These are phyloP conservation scores for Anthostomella pinea DNA, from an alignment of 2,329 filamentous ascomycete species.

Conservation along the genomic window DNA sequence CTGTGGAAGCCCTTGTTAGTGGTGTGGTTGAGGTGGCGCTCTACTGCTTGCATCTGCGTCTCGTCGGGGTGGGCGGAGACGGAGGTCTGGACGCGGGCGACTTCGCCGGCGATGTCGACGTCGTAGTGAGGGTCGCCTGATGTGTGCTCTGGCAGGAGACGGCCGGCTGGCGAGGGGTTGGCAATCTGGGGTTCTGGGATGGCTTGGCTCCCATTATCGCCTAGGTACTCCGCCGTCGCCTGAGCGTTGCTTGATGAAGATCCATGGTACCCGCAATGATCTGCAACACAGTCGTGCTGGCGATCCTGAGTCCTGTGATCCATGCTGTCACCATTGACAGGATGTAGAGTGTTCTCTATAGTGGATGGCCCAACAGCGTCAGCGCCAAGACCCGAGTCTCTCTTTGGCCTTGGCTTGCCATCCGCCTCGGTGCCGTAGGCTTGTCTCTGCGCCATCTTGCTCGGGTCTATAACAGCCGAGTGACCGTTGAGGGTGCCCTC, in stretches of 20 bases:
- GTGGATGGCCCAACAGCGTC: not conserved
- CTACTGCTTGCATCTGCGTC: slow-evolving; percentile 55
- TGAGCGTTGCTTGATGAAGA: too few relatives aligned
- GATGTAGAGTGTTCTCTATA: not conserved
- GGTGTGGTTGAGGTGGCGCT: slow-evolving; percentile 64
- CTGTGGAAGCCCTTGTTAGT: slow-evolving; percentile 48
- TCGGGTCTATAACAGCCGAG: slow-evolving; percentile 26
- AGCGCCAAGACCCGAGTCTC: not conserved
- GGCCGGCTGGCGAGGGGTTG: too few relatives aligned
- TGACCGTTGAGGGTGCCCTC: slow-evolving; percentile 32
- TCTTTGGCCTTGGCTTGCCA: not conserved
- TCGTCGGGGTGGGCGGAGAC: slow-evolving; percentile 51
- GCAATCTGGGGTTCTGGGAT: too few relatives aligned
- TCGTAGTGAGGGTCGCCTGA: slow-evolving; percentile 64
- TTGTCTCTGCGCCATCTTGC: slow-evolving; percentile 16
- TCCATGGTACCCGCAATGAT: too few relatives aligned
- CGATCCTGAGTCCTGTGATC: too few relatives aligned
- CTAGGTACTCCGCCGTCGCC: too few relatives aligned
- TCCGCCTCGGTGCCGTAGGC: slow-evolving; percentile 9
- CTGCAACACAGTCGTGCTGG: too few relatives aligned
- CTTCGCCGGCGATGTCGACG: slow-evolving; percentile 55
- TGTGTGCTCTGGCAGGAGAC: slow-evolving; percentile 52
- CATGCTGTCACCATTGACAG: not conserved
- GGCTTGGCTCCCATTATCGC: too few relatives aligned
- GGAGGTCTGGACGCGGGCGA: slow-evolving; percentile 57